Evolutionary conservation across 148 eudicot genomes (phyloP).

Genomic region (Cornus florida): DNA sequence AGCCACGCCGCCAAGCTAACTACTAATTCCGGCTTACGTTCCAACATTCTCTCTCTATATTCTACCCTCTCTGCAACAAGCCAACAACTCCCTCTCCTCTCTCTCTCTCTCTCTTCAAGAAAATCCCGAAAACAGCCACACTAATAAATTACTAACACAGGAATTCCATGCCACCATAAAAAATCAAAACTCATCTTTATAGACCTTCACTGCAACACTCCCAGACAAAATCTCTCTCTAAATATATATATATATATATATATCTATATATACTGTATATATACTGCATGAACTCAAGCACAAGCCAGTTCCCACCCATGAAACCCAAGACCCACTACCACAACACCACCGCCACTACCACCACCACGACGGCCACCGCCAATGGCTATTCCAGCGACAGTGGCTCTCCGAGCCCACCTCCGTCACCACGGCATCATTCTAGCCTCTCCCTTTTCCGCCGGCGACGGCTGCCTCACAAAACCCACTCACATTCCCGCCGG

Average conservation of each 20-base stretch:
- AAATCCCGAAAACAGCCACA: not conserved
- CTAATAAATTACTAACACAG: not conserved
- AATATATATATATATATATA: too few species aligned
- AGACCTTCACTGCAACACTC: not conserved
- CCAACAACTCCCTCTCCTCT: not conserved
- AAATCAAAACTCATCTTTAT: not conserved
- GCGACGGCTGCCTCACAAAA: conserved; percentile 17
- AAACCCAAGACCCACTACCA: conserved; percentile 14
- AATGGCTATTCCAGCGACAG: conserved; percentile 19
- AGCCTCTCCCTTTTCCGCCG: conserved; percentile 1
- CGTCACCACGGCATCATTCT: not conserved
- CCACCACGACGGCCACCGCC: not conserved
- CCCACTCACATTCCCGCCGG: conserved; percentile 25
- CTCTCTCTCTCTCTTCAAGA: conserved; percentile 1
- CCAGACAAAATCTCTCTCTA: conserved; percentile 3
- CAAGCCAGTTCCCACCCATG: conserved; percentile 9
- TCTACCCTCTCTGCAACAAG: not conserved
- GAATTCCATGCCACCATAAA: not conserved
- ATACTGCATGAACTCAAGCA: not conserved
- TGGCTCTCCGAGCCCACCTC: conserved; percentile 6
- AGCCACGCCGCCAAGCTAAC: not conserved
- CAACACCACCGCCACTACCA: not conserved
- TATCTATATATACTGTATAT: not conserved
- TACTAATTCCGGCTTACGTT: not conserved
- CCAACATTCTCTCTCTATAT: not conserved